Evolutionary conservation across 2,329 filamentous ascomycete species (phyloP).

Genomic region (Cladosporium sp.): DNA sequence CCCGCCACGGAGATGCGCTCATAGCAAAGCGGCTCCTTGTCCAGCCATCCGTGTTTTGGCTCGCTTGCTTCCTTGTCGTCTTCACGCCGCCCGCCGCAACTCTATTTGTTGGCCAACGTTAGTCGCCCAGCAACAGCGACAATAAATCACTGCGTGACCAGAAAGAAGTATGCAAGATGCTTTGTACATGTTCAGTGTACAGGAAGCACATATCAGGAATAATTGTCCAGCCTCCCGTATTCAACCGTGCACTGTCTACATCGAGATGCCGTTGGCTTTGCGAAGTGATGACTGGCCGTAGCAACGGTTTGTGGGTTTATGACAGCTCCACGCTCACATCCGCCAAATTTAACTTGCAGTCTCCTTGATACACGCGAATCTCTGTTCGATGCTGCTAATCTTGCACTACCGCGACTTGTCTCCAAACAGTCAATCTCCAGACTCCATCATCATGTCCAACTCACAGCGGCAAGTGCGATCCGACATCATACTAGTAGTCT

Average conservation of each 20-base stretch:
- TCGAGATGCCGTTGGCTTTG: slow-evolving; percentile 2
- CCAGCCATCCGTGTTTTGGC: slow-evolving; percentile 10
- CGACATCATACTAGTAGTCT: too few species aligned
- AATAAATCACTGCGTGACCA: neutral
- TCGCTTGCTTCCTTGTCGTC: neutral
- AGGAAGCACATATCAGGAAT: neutral
- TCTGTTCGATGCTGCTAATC: neutral
- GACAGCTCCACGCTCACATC: neutral
- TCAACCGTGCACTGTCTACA: neutral
- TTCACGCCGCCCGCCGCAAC: slow-evolving; percentile 11
- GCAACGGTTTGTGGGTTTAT: neutral
- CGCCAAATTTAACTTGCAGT: neutral
- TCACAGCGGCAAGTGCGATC: neutral
- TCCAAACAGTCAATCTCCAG: neutral
- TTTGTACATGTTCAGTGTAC: neutral
- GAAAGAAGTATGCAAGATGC: neutral
- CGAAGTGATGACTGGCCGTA: neutral
- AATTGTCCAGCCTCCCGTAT: neutral
- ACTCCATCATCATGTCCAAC: neutral
- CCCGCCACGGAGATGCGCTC: neutral
- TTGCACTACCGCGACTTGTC: neutral
- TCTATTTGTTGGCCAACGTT: neutral
- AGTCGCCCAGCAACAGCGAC: slow-evolving; percentile 4
- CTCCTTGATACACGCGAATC: neutral
- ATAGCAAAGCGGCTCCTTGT: neutral